These are phyloP conservation scores for Entophlyctis luteolus DNA, from an alignment of 192 early-diverging fungal genomes.

Conservation along the genomic window DNA sequence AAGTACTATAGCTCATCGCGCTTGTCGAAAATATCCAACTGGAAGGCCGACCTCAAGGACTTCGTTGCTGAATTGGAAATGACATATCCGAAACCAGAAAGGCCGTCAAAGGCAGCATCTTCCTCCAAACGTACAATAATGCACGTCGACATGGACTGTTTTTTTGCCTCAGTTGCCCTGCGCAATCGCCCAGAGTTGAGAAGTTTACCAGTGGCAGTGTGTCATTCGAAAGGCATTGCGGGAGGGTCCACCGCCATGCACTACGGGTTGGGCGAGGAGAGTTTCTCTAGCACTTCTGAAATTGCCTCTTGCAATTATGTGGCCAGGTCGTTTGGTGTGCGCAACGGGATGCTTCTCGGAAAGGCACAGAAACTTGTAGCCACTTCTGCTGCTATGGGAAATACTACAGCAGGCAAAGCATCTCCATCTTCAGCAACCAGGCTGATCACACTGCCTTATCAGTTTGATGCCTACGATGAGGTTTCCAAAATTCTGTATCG, in stretches of 20 bases:
- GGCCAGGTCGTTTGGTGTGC: conserved; percentile 69
- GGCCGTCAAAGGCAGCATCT: not conserved
- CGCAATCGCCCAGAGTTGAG: conserved; percentile 61
- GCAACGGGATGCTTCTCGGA: conserved; percentile 74
- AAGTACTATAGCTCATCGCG: conserved; percentile 53
- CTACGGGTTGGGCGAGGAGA: not conserved
- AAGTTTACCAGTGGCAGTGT: conserved; percentile 67
- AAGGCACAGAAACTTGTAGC: conserved; percentile 66
- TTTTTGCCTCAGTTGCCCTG: conserved; percentile 82
- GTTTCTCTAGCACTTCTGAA: conserved; percentile 42
- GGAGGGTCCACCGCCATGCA: not conserved
- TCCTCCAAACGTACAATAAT: conserved; percentile 45
- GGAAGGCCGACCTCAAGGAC: conserved; percentile 79
- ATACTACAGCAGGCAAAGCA: not conserved
- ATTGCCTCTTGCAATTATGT: conserved; percentile 87
- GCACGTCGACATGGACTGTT: conserved; percentile 94
- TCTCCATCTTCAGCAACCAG: not conserved
- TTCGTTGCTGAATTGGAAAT: conserved; percentile 45
- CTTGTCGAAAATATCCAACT: conserved; percentile 36
- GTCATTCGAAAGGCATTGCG: conserved; percentile 46
- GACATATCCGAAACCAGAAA: not conserved
- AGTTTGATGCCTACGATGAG: conserved; percentile 68
- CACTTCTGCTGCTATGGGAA: conserved; percentile 29
- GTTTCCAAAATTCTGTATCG: conserved; percentile 63
- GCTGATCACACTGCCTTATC: conserved; percentile 47